Conservation (phyloP, 148 eudicot species). For the Rhododendron griersonianum region DNA sequence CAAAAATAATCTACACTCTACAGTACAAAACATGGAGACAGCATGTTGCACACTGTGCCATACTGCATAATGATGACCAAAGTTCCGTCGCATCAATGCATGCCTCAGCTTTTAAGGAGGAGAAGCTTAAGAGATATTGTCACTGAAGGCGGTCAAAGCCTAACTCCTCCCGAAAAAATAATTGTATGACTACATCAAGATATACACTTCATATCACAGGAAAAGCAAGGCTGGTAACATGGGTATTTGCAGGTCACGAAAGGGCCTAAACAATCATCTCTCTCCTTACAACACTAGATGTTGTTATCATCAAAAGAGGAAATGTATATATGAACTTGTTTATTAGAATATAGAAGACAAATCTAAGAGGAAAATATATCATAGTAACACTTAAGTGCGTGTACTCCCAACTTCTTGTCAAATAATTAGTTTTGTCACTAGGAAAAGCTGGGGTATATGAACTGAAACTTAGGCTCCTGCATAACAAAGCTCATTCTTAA, state of each 20-base stretch:
- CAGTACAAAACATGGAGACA: slow-evolving; percentile 1
- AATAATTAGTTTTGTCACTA: not conserved
- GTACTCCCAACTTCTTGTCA: not conserved
- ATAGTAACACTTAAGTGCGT: no score
- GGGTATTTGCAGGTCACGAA: not conserved
- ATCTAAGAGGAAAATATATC: not conserved
- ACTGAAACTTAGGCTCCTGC: not conserved
- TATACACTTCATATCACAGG: slow-evolving; percentile 5
- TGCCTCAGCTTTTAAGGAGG: not conserved
- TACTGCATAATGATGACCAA: not conserved
- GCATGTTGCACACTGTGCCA: not conserved
- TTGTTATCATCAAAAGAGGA: not conserved
- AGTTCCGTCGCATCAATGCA: not conserved
- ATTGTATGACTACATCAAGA: not conserved
- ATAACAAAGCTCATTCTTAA: not conserved
- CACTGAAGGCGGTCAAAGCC: not conserved
- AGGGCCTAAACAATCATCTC: not conserved
- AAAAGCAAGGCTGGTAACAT: not conserved
- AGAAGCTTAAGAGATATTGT: not conserved
- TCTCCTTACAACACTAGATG: not conserved
- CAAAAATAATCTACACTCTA: not conserved
- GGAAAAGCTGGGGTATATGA: not conserved
- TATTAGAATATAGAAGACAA: not conserved
- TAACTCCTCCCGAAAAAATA: not conserved
- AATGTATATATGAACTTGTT: not conserved